phyloP scores from a whole-genome alignment of 169 alveolate species.

The Plasmodium gaboni region DNA sequence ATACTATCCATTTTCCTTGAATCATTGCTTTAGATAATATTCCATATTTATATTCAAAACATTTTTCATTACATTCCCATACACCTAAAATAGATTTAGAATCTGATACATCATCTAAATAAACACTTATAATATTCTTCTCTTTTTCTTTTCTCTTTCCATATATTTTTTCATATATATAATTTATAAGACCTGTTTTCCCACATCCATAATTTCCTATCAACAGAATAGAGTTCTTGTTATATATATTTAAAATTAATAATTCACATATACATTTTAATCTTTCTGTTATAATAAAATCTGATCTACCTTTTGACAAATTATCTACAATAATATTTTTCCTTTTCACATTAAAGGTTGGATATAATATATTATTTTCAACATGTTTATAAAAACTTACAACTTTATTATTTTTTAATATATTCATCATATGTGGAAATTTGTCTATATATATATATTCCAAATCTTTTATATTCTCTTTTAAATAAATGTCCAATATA shows the following conservation, averaged over 20 bases:
- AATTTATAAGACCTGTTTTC: constrained; percentile 67
- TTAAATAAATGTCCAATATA: no score
- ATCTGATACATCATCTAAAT: constrained; percentile 88
- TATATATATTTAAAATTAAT: constrained; percentile 42
- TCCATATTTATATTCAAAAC: constrained; percentile 87
- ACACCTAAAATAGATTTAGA: constrained; percentile 85
- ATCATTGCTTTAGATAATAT: constrained; percentile 84
- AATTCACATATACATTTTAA: constrained; percentile 17
- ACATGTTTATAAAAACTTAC: constrained; percentile 12
- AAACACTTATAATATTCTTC: constrained; percentile 75
- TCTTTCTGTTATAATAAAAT: constrained; percentile 49
- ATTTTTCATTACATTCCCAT: constrained; percentile 86
- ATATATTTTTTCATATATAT: constrained; percentile 41
- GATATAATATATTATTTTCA: constrained; percentile 24
- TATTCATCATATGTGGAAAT: constrained; percentile 6
- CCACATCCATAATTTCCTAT: constrained; percentile 75
- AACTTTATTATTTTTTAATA: constrained; percentile 1
- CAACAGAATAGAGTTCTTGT: constrained; percentile 53
- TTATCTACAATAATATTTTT: not conserved
- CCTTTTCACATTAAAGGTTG: constrained; percentile 28
- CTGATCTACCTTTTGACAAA: not conserved
- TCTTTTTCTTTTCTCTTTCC: constrained; percentile 16
- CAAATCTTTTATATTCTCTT: constrained; percentile 6
- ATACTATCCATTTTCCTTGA: constrained; percentile 87
- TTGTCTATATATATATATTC: constrained; percentile 48